Evolutionary conservation across 805 yeast species (phyloP).

Genomic region (Danielia reshetovae): DNA sequence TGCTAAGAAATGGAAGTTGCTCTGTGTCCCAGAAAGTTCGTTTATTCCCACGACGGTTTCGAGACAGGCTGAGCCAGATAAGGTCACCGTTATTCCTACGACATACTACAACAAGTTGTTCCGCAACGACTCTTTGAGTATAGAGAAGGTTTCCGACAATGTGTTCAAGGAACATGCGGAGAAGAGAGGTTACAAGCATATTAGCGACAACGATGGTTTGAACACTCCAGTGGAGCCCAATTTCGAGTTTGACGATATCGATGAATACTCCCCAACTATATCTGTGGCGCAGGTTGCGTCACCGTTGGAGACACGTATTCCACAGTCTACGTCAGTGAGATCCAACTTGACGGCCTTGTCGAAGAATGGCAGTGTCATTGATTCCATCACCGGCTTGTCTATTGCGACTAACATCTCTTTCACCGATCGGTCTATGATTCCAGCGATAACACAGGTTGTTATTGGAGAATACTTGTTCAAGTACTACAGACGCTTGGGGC

Average conservation of each 20-base stretch:
- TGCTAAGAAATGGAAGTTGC: constrained; percentile 45
- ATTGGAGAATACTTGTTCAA: constrained; percentile 89
- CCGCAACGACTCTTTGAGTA: constrained; percentile 39
- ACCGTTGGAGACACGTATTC: constrained; percentile 4
- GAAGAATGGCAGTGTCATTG: constrained; percentile 24
- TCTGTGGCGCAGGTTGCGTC: constrained; percentile 5
- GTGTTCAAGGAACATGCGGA: constrained; percentile 43
- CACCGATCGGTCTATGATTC: constrained; percentile 69
- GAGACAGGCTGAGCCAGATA: constrained; percentile 48
- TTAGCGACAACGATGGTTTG: constrained; percentile 20
- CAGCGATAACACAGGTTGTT: constrained; percentile 86
- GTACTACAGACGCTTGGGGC: constrained; percentile 75
- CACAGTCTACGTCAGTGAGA: constrained; percentile 21
- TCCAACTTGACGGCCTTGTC: constrained; percentile 30
- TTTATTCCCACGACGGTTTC: constrained; percentile 62
- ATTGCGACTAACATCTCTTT: constrained; percentile 62
- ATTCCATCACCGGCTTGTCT: constrained; percentile 36
- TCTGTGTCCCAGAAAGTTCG: constrained; percentile 56
- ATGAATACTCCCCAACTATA: constrained; percentile 7
- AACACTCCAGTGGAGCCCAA: constrained; percentile 19
- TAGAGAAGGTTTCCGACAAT: constrained; percentile 45
- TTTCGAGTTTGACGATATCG: constrained; percentile 3
- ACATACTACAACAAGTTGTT: constrained; percentile 59
- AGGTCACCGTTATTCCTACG: constrained; percentile 61
- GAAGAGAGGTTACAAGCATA: constrained; percentile 42